phyloP scores from a whole-genome alignment of 208 protist genomes.

The Trypanosoma platydactyli region DNA sequence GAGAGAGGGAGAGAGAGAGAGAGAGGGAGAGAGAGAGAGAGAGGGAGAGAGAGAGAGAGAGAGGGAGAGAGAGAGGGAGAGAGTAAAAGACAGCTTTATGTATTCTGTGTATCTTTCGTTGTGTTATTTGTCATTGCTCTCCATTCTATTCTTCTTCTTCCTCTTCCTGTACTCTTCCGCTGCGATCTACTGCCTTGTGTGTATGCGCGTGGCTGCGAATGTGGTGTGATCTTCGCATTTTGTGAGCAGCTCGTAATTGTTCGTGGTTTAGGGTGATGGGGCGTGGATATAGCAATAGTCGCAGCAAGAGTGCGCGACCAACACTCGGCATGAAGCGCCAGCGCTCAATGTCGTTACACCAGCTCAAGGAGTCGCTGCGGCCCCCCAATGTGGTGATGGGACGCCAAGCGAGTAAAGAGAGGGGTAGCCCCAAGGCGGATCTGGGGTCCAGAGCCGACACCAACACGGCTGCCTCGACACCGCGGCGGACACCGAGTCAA shows the following conservation, averaged over 20 bases:
- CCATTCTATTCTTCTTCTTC: slow-evolving; percentile 17
- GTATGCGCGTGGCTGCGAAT: not conserved
- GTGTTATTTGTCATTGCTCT: slow-evolving; percentile 5
- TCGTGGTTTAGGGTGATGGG: slow-evolving; percentile 41
- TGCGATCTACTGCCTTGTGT: slow-evolving; percentile 7
- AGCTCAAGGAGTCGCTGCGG: slow-evolving; percentile 23
- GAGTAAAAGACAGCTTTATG: slow-evolving; percentile 1
- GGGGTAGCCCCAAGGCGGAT: not conserved
- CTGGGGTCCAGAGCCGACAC: not conserved
- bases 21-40: slow-evolving; percentile 18
- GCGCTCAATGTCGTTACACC: slow-evolving; percentile 31
- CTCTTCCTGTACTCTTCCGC: slow-evolving; percentile 11
- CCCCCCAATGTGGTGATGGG: slow-evolving; percentile 5
- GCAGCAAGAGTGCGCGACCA: slow-evolving; percentile 73
- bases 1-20: slow-evolving; percentile 14
- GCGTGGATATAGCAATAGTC: slow-evolving; percentile 78
- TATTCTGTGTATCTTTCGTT: slow-evolving; percentile 10
- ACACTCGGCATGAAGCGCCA: slow-evolving; percentile 71
- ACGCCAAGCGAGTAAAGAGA: not conserved
- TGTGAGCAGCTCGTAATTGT: not conserved
- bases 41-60: not conserved
- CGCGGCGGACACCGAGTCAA: not conserved
- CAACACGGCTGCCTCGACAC: not conserved
- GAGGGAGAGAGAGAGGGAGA: slow-evolving; percentile 6
- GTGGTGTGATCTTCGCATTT: slow-evolving; percentile 19